Conservation (phyloP, 2,329 filamentous ascomycete genomes). For the Botryotinia narcissicola region DNA sequence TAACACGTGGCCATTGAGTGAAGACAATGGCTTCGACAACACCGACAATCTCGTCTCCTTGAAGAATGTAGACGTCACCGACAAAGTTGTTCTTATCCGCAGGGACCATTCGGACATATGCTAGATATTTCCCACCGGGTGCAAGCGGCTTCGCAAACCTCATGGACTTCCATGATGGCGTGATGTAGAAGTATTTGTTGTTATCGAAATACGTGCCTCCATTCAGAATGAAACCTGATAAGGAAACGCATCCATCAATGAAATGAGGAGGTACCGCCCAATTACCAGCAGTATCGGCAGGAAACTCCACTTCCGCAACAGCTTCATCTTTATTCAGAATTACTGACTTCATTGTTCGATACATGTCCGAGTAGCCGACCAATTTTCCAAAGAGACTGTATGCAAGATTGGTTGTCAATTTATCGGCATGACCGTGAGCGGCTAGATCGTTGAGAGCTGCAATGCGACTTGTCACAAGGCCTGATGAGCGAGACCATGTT, state of each 20-base stretch:
- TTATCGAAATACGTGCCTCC: not conserved
- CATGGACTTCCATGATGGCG: not conserved
- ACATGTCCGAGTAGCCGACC: constrained; percentile 53
- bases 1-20: not conserved
- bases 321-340: not conserved
- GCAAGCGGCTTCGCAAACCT: not conserved
- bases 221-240: not conserved
- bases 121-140: not conserved
- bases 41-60: constrained; percentile 38
- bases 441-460: not conserved
- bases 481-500: not conserved
- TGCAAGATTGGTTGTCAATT: constrained; percentile 55
- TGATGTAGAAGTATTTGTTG: not conserved
- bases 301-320: not conserved
- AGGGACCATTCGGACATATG: not conserved
- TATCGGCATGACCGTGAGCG: not conserved
- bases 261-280: not conserved
- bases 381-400: constrained; percentile 66
- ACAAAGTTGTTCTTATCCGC: constrained; percentile 46
- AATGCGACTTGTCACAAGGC: not conserved
- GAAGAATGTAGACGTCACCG: constrained; percentile 42
- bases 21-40: constrained; percentile 35
- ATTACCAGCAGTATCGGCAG: not conserved
- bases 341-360: constrained; percentile 56
- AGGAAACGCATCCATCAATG: not conserved